These are phyloP conservation scores for Tylopilus sp. DNA, from an alignment of 1,284 basidiomycete genomes.

Conservation along the genomic window DNA sequence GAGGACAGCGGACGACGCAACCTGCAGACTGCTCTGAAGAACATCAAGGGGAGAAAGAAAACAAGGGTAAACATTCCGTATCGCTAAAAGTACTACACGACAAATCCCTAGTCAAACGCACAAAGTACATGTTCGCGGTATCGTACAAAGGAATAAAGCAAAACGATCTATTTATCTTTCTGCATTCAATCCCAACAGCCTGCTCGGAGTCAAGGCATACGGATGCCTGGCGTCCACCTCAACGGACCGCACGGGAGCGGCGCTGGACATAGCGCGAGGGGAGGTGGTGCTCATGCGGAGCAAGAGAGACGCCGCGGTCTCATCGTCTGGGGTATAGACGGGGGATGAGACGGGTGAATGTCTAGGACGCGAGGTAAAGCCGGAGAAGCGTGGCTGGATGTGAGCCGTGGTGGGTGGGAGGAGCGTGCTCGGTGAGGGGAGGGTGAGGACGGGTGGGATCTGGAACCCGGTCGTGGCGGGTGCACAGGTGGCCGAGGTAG, in stretches of 20 bases:
- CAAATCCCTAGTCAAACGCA: too few species aligned
- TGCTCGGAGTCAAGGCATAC: slow-evolving; percentile 34
- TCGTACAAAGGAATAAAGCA: background rate
- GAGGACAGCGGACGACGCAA: background rate
- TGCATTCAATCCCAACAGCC: slow-evolving; percentile 28
- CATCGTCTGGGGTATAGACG: slow-evolving; percentile 62
- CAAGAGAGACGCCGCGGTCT: slow-evolving; percentile 62
- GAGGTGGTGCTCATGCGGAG: slow-evolving; percentile 52
- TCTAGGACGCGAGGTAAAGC: slow-evolving; percentile 18
- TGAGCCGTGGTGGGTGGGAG: slow-evolving; percentile 11
- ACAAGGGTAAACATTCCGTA: slow-evolving; percentile 16
- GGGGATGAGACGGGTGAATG: slow-evolving; percentile 35
- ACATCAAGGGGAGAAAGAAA: slow-evolving; percentile 18
- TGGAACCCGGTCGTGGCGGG: slow-evolving; percentile 23
- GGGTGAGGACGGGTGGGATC: slow-evolving; percentile 36
- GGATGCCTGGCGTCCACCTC: background rate
- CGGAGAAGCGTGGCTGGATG: slow-evolving; percentile 29
- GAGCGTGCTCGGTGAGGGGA: slow-evolving; percentile 36
- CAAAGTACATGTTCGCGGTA: background rate
- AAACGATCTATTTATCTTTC: slow-evolving; percentile 9
- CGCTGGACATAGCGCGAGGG: slow-evolving; percentile 1
- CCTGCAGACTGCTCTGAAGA: background rate
- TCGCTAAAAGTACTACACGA: too few species aligned
- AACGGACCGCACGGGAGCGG: background rate
- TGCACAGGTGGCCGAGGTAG: slow-evolving; percentile 38